These are phyloP conservation scores for Fusarium liriodendri DNA, from an alignment of 2,329 filamentous ascomycete genomes.

Conservation along the genomic window DNA sequence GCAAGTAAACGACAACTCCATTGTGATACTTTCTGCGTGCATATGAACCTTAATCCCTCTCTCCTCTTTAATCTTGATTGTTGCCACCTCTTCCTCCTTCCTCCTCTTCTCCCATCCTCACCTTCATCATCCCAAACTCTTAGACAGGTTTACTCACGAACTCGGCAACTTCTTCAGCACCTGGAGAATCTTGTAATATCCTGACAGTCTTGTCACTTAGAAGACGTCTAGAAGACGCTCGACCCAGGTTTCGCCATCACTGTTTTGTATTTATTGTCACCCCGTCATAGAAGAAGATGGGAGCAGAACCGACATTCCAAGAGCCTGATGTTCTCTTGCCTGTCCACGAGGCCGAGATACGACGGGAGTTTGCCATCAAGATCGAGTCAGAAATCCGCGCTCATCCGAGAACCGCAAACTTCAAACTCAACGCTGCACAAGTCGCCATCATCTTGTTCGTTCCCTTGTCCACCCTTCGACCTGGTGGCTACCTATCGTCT, in stretches of 20 bases:
- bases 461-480: background rate
- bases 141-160: background rate
- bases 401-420: background rate
- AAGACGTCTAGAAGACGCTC: background rate
- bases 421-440: background rate
- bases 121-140: background rate
- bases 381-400: background rate
- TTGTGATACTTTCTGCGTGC: background rate
- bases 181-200: background rate
- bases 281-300: background rate
- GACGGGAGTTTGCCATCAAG: background rate
- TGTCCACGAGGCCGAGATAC: background rate
- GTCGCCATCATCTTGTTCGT: background rate
- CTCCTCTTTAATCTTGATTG: background rate
- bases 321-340: background rate
- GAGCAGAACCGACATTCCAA: background rate
- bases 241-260: background rate
- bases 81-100: background rate
- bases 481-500: background rate
- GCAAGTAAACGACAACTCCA: background rate
- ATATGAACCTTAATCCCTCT: background rate
- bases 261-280: background rate
- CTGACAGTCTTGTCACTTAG: background rate
- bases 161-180: background rate
- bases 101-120: background rate